Percentiles rank a stretch among this genome's conserved stretches.
phyloP scores from a whole-genome alignment of 192 early-diverging fungal species.

The Coemansia sp. region DNA sequence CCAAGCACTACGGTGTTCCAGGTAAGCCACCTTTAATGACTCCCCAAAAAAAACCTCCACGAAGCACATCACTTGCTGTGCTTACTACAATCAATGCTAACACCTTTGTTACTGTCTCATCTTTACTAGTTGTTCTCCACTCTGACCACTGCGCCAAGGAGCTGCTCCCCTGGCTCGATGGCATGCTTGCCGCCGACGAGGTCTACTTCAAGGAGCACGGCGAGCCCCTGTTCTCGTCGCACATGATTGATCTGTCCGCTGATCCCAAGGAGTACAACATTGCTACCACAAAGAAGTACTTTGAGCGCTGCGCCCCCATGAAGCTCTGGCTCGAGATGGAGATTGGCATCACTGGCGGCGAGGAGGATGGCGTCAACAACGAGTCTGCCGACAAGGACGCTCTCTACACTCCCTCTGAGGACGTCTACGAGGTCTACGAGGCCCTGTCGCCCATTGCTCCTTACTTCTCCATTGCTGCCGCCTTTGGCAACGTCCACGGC shows the following conservation, averaged over 20 bases:
- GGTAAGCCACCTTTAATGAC: conserved; percentile 52
- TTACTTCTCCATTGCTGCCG: conserved; percentile 95
- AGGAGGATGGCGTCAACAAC: conserved; percentile 99
- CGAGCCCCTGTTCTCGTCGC: conserved; percentile 96
- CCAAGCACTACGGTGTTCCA: conserved; percentile 81
- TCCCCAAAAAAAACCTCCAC: not conserved
- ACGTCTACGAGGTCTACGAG: conserved; percentile 94
- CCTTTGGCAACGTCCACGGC: conserved; percentile 95
- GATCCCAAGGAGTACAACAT: conserved; percentile 96
- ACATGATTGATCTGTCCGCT: conserved; percentile 98
- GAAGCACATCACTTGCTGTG: not conserved
- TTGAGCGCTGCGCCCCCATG: conserved; percentile 88
- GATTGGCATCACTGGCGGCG: conserved; percentile 97
- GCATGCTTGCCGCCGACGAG: conserved; percentile 94
- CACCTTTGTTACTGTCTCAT: not conserved
- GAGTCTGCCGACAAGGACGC: conserved; percentile 85
- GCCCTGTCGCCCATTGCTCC: conserved; percentile 83
- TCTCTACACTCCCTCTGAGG: conserved; percentile 95
- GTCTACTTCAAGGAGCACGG: conserved; percentile 90
- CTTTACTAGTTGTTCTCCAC: conserved; percentile 68
- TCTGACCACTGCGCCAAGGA: conserved; percentile 98
- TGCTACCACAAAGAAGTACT: conserved; percentile 84
- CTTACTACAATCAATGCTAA: not conserved
- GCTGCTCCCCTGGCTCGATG: conserved; percentile 96
- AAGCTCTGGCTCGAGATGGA: conserved; percentile 95